These are phyloP conservation scores for Cordyceps cateniannulata DNA, from an alignment of 2,329 filamentous ascomycete genomes.

Conservation along the genomic window DNA sequence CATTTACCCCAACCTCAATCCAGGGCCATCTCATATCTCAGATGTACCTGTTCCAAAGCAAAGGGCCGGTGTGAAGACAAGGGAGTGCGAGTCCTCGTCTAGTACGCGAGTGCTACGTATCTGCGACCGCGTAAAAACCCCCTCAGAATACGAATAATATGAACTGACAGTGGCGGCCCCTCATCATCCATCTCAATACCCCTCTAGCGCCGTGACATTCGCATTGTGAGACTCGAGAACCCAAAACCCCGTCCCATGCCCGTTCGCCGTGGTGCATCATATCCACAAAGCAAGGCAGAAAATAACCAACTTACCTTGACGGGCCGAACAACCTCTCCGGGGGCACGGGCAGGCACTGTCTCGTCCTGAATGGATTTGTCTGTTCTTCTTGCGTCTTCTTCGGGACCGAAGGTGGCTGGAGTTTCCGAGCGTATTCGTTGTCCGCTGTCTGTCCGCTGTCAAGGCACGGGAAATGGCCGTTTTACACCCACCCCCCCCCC, in stretches of 20 bases:
- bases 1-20: too few relatives aligned
- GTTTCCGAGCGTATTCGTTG: conserved; percentile 4
- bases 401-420: conserved; percentile 1
- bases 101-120: too few relatives aligned
- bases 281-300: background rate
- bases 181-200: background rate
- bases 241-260: background rate
- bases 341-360: background rate
- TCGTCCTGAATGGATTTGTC: background rate
- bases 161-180: background rate
- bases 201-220: background rate
- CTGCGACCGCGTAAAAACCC: too few relatives aligned
- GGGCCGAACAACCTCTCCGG: background rate
- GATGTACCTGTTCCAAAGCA: too few relatives aligned
- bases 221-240: background rate
- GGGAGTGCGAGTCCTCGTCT: too few relatives aligned
- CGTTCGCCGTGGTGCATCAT: background rate
- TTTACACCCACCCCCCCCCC: background rate
- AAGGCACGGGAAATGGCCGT: background rate
- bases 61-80: too few relatives aligned
- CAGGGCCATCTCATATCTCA: too few relatives aligned
- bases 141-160: background rate
- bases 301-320: background rate
- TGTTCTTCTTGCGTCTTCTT: background rate
- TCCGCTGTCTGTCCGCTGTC: background rate